phyloP scores from a whole-genome alignment of 371 early-diverging fungal genomes.

The Fennellomyces sp. region DNA sequence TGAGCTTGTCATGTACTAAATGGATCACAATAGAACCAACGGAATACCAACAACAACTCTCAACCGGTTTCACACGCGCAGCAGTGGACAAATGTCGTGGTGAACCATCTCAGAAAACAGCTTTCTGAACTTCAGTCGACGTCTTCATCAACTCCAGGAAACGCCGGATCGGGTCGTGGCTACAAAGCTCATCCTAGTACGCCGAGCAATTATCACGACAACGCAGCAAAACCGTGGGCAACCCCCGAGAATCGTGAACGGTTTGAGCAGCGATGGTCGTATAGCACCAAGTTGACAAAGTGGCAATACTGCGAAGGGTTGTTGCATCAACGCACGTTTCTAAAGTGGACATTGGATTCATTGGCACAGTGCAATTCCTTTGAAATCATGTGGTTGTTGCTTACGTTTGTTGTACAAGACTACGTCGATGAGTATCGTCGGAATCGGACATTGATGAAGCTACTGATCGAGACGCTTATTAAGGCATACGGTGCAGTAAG shows the following conservation, averaged over 20 bases:
- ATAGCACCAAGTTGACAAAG: constrained; percentile 63
- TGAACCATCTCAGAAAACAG: constrained; percentile 43
- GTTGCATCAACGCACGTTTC: constrained; percentile 69
- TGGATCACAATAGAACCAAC: constrained; percentile 19
- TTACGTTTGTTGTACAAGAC: constrained; percentile 64
- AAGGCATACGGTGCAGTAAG: constrained; percentile 60
- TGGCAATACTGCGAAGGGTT: constrained; percentile 79
- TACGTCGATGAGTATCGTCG: constrained; percentile 70
- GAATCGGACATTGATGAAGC: constrained; percentile 68
- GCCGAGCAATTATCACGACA: constrained; percentile 29
- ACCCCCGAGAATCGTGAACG: constrained; percentile 52
- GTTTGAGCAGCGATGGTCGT: constrained; percentile 67
- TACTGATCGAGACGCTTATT: constrained; percentile 64
- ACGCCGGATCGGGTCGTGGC: constrained; percentile 21
- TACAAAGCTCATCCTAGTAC: constrained; percentile 25
- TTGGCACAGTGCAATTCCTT: constrained; percentile 50
- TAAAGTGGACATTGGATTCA: constrained; percentile 63
- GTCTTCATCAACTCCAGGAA: constrained; percentile 25
- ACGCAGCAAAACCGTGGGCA: constrained; percentile 47
- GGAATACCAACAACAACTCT: constrained; percentile 35
- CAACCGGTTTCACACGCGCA: constrained; percentile 24
- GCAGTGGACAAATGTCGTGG: constrained; percentile 44
- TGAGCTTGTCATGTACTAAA: too few relatives aligned
- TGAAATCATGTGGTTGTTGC: constrained; percentile 66
- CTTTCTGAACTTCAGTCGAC: constrained; percentile 46